Percentiles rank a stretch among this genome's conserved stretches.
These are phyloP conservation scores for Allantophomopsis lycopodina DNA, from an alignment of 2,329 filamentous ascomycete genomes.

Conservation along the genomic window DNA sequence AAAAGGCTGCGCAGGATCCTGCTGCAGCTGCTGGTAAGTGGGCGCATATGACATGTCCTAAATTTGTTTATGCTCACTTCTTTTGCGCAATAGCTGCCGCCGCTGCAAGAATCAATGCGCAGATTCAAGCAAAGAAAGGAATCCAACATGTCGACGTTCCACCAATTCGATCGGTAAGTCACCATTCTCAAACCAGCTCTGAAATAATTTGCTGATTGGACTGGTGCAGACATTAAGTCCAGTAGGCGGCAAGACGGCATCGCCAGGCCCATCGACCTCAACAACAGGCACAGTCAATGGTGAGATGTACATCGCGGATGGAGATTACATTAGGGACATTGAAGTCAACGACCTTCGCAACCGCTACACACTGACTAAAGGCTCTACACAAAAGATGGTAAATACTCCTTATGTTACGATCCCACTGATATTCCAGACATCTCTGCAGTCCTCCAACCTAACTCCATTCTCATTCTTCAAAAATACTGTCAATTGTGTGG, in stretches of 20 bases:
- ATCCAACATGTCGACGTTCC: constrained; percentile 85
- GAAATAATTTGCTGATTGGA: background rate
- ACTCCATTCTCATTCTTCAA: constrained; percentile 12
- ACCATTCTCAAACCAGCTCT: background rate
- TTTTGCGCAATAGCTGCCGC: constrained; percentile 51
- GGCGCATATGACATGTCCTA: constrained; percentile 2
- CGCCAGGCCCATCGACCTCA: constrained; percentile 21
- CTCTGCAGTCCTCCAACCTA: constrained; percentile 18
- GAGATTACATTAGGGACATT: constrained; percentile 97
- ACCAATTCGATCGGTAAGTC: constrained; percentile 51
- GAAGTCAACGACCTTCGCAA: constrained; percentile 97
- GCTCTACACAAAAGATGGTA: constrained; percentile 99
- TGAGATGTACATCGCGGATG: constrained; percentile 89
- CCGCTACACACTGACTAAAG: constrained; percentile 93
- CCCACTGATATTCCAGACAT: constrained; percentile 49
- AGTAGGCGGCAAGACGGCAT: constrained; percentile 12
- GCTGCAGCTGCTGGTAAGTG: constrained; percentile 63
- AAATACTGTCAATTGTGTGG: constrained; percentile 28
- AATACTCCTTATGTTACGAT: constrained; percentile 57
- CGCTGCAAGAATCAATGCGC: constrained; percentile 75
- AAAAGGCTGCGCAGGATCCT: constrained; percentile 44
- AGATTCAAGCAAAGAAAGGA: constrained; percentile 74
- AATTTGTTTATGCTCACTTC: background rate
- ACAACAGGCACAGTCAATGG: constrained; percentile 48
- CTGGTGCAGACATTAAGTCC: constrained; percentile 2